Base-by-base conservation (phyloP, 176 grass and related monocot genomes). In the Bonia amplexicaulis region DNA sequence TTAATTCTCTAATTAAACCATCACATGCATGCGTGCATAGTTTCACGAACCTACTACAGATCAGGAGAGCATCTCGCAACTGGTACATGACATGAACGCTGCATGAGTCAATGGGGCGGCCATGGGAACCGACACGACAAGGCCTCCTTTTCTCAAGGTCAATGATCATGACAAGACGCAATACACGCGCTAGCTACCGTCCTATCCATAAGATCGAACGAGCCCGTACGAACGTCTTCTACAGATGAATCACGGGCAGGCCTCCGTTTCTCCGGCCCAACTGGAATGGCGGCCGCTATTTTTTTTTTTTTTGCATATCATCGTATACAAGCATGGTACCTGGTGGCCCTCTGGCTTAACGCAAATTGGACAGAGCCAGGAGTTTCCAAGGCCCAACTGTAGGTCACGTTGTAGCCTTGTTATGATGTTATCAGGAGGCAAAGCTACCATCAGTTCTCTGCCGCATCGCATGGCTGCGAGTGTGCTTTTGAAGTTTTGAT, bases 221-320 rank as follows among this genome's bases (percentile, higher is more conserved):
- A 35, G 44, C 9, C 17, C 77, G 71, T 76, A 76, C 73, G 51
- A 27, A 12, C n/a, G 44, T n/a, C n/a, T n/a, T n/a, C n/a, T n/a
- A n/a, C n/a, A n/a, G n/a, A n/a, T n/a, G n/a, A n/a, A n/a, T n/a
- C n/a, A n/a, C n/a, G n/a, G 44, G 60, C 63, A 46, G 83, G 83
- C 63, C 63, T 44, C 35, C 15, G 22, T 35, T 47, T 62, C 44
- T 9, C 9, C 20, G 60, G 83, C 49, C 83, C 83, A 65, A 78
- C 7, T 23, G 4, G 12, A 31, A 85, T 69, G 39, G 69, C 78
- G 33, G 16, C 12, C n/a, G 0, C 37, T 69, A 69, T 66, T 71
- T 0, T 4, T 10, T 0, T 65, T 41, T 5, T 51, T 0, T 7
- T 6, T 0, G 27, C 27, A 40, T 4, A 1, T 1, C 25, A 14